Base-by-base conservation (phyloP, 2,329 filamentous ascomycete species). In the Cytospora leucostoma region DNA sequence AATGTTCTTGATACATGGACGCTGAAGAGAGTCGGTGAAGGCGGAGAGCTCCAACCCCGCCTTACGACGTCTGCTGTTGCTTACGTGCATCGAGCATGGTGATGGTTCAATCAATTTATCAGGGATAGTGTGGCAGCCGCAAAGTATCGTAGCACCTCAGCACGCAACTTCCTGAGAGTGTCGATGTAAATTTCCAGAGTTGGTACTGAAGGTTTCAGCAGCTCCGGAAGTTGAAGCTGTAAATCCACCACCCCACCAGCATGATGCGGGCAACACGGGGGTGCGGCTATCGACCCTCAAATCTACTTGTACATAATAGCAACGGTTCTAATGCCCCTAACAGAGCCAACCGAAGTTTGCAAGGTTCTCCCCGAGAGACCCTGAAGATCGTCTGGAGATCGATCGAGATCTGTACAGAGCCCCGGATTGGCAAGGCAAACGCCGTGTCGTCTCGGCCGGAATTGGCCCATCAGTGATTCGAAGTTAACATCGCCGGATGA, bases 381-480 rank as follows among this genome's bases (percentile, higher is more conserved):
- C 59, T 55, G 59, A 55, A 33, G 32, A 55, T 49, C 40, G 59
- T 19, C 34, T 27, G 15, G 59, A 40, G 38, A 61, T 61, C 58
- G 58, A 61, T 61, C 58, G 59, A 55, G 59, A 61, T 61, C 44
- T 47, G 33, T 5, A 32, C 40, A 37, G 32, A 33, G 34, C 11
- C 49, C 49, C 17, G 15, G 19, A 2, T 27, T 19, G 6, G 35
- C 35, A 34, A 32, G 15, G 4, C 6, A 27, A 35, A 21, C 38
- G 27, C 37, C 4, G 32, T 38, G 10, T 32, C 19, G 51, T n/a
- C 21, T 11, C n/a, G 21, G 8, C 7, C 8, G 40, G 13, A 10
- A 19, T 7, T 15, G n/a, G 40, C n/a, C 40, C 17, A 19, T 19
- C 40, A 38, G 37, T 38, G 12, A 38, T 12, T 38, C 37, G 5